Base-by-base conservation (phyloP, 352 stramenopile genomes). In the Albugo laibachii region DNA sequence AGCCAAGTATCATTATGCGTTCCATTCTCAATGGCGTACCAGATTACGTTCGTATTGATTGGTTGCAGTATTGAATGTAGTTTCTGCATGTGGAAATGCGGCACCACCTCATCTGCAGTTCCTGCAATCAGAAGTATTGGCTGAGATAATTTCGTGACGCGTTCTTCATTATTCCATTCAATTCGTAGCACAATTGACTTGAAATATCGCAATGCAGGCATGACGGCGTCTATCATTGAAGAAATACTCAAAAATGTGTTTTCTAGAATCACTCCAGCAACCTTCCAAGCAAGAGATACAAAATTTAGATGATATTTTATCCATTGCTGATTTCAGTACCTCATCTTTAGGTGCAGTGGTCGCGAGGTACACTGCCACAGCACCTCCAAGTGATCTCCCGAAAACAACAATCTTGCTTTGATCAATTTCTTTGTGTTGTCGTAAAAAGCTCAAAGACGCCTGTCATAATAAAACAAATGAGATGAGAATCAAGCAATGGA, bases 1-100 rank as follows among this genome's bases (percentile, higher is more conserved):
- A 95, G 54, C 84, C 83, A 96, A 35, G 83, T 93, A 63, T 97
- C 87, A 55, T 97, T 97, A 59, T 97, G 91, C 2, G 83, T 96
- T 5, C 91, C 91, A 11, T 84, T 68, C n/a, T 80, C 65, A 10
- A 97, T 72, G 1, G 62, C 55, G 37, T 79, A 65, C 63, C 91
- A 91, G 19, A 87, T 57, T 1, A 56, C 61, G 45, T 34, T 43
- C 15, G 15, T 6, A 21, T 42, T 41, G 15, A 50, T 58, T 43
- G 59, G 56, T 41, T 65, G 83, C n/a, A 66, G 77, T 21, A 93
- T 64, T n/a, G 61, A 47, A 16, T 79, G 52, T 47, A 97, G 62
- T 37, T 53, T 57, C 51, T 72, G 57, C 84, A 96, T 95, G 54
- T 96, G 86, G 34, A 52, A 64, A 52, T 87, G 78, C 18, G 91